These are phyloP conservation scores for Diospyros kaki DNA, from an alignment of 148 eudicot genomes.

Conservation along the genomic window DNA sequence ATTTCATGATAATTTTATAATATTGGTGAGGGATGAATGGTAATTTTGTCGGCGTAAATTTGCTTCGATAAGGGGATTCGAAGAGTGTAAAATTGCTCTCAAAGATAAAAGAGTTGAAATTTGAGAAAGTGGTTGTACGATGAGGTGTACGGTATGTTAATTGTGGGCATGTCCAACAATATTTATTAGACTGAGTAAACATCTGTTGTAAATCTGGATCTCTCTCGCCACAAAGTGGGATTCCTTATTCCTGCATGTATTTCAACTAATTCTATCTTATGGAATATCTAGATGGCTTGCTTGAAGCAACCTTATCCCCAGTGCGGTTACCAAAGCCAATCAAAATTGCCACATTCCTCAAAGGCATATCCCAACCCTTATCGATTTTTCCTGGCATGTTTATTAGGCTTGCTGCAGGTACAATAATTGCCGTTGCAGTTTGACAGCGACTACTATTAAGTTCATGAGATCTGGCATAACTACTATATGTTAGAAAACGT, in stretches of 20 bases:
- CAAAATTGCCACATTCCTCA: conserved; percentile 67
- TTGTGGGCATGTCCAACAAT: conserved; percentile 3
- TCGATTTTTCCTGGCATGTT: conserved; percentile 71
- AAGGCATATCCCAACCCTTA: conserved; percentile 66
- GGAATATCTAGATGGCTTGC: conserved; percentile 69
- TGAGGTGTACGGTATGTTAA: not conserved
- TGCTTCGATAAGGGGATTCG: too few species aligned
- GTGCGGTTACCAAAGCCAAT: conserved; percentile 76
- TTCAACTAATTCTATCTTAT: conserved; percentile 22
- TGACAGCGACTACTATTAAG: conserved; percentile 49
- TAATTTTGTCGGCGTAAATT: too few species aligned
- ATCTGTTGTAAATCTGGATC: not conserved
- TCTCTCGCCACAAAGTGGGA: not conserved
- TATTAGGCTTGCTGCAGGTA: conserved; percentile 44
- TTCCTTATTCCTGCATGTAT: not conserved
- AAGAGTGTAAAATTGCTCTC: too few species aligned
- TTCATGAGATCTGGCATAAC: not conserved
- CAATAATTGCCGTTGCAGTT: conserved; percentile 64
- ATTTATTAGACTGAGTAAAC: not conserved
- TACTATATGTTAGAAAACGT: too few species aligned
- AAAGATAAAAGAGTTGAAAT: not conserved
- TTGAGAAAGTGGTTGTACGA: not conserved
- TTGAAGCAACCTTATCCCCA: conserved; percentile 95
- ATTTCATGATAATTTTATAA: too few species aligned
- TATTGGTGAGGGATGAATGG: too few species aligned